Base-by-base conservation (phyloP, 768 basidiomycete species). In the Podaxis carcinomalis region DNA sequence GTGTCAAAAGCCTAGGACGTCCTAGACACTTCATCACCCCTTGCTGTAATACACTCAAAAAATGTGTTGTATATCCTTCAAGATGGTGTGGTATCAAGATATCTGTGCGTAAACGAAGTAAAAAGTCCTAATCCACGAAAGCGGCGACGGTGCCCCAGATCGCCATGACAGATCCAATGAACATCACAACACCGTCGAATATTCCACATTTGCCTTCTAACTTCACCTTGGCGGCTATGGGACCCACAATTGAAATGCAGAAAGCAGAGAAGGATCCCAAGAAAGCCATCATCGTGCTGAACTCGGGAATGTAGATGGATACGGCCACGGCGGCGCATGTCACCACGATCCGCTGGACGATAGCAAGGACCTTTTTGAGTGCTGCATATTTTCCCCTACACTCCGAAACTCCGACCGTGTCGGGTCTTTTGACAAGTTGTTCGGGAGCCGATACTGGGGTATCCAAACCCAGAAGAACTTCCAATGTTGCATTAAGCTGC, bases 221-320 rank as follows among this genome's bases (percentile, higher is more conserved):
- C 52, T 78, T 79, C 14, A 88, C 75, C 69, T 90, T 90, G 4
- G 89, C 89, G 25, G 83, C 76, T 40, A 95, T 77, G 4, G 93
- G 95, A 9, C 88, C 84, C 62, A 92, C 85, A 23, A 91, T 81
- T 63, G 89, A 90, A 23, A 93, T 80, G 67, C 87, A 75, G 64
- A 87, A 87, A 0, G 93, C 90, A 37, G 88, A 87, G 71, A 93
- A 93, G n/a, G 92, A 88, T 2, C 95, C 95, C 56, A 98, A 77
- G 72, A 97, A 91, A 1, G 93, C 91, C 90, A 95, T 93, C 72
- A 89, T 77, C 4, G 86, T 80, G 64, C 87, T 85, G 73, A 95
- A 95, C 57, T 90, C 83, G 4, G 93, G 93, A 21, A 95, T 72
- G 55, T 83, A 69, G 60, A 93, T 88, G 19, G 94, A 93, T 25